Evolutionary conservation across 768 basidiomycete species (phyloP).

Genomic region (Naganishia vishniacii): DNA sequence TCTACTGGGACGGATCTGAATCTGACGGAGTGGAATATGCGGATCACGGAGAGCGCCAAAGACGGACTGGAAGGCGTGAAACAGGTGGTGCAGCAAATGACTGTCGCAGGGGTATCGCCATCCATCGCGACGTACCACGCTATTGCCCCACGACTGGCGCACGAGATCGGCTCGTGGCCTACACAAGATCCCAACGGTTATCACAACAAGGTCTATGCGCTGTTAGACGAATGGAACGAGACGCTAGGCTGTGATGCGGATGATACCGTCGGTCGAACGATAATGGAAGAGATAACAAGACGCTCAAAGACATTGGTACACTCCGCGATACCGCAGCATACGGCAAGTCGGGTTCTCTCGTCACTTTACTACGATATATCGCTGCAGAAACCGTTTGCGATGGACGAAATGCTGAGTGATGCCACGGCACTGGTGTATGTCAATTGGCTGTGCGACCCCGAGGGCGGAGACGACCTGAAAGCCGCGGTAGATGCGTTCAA

Average conservation of each 20-base stretch:
- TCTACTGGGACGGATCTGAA: no score
- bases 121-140: constrained; percentile 7
- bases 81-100: background rate
- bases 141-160: background rate
- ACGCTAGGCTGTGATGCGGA: constrained; percentile 10
- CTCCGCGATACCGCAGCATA: background rate
- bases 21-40: constrained; percentile 5
- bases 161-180: background rate
- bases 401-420: constrained; percentile 11
- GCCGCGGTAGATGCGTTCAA: constrained; percentile 4
- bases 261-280: background rate
- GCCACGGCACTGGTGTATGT: background rate
- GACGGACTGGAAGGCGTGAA: background rate
- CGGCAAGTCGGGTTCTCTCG: background rate
- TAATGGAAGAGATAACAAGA: background rate
- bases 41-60: background rate
- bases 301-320: no score
- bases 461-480: constrained; percentile 2
- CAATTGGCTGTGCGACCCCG: background rate
- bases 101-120: background rate
- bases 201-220: constrained; percentile 5
- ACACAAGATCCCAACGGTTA: background rate
- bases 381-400: constrained; percentile 1
- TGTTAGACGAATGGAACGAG: constrained; percentile 10
- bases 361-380: constrained; percentile 11